Percentiles rank a stretch among this genome's conserved stretches.
These are phyloP conservation scores for Erigeron philadelphicus DNA, from an alignment of 140 eudicot species.

Conservation along the genomic window DNA sequence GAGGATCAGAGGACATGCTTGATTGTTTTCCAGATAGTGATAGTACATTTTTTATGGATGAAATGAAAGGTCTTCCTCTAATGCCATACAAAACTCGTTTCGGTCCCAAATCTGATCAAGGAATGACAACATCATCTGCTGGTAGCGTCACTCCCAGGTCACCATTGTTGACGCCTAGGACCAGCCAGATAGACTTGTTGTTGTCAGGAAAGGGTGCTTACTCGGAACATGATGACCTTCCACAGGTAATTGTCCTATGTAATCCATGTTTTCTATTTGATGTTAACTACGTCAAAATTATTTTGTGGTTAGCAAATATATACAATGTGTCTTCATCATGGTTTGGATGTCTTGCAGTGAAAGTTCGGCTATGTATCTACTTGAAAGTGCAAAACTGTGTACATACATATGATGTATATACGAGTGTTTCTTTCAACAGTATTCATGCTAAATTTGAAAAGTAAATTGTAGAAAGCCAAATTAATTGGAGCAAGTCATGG, in stretches of 20 bases:
- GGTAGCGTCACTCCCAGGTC: conserved; percentile 98
- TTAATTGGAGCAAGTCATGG: neutral
- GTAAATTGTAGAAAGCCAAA: neutral
- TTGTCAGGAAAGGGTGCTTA: conserved; percentile 78
- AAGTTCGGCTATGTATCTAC: no score
- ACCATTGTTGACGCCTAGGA: conserved; percentile 74
- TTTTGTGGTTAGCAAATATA: neutral
- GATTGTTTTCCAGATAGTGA: conserved; percentile 82
- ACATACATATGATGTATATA: no score
- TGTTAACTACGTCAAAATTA: neutral
- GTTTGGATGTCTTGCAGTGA: neutral
- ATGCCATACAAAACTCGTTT: conserved; percentile 90
- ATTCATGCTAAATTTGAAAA: no score
- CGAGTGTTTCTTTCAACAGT: no score
- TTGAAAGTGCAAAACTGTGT: no score
- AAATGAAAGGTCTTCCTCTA: conserved; percentile 61
- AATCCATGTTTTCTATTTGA: conserved; percentile 5
- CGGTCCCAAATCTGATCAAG: conserved; percentile 95
- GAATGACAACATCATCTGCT: conserved; percentile 92
- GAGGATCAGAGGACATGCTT: conserved; percentile 98
- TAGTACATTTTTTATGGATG: conserved; percentile 57
- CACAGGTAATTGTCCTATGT: conserved; percentile 54
- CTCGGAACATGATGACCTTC: conserved; percentile 82
- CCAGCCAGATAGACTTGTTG: conserved; percentile 67
- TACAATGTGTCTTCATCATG: conserved; percentile 8